phyloP scores from a whole-genome alignment of 2,329 filamentous ascomycete species.

The Colletotrichum truncatum region DNA sequence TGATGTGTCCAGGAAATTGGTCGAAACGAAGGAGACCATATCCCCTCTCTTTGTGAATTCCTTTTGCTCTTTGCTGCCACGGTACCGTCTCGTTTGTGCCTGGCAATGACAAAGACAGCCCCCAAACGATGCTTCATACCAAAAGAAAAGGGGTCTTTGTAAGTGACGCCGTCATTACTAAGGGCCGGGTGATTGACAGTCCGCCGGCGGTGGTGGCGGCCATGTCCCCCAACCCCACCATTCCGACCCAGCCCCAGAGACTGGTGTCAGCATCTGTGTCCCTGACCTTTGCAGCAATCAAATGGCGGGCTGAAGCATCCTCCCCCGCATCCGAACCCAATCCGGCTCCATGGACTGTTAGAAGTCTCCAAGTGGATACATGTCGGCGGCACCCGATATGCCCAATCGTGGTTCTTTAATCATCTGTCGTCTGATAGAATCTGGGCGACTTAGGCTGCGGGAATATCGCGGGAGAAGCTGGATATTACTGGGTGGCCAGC shows the following conservation, averaged over 20 bases:
- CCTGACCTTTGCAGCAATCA: not conserved
- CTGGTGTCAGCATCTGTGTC: conserved; percentile 1
- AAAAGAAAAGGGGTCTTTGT: not conserved
- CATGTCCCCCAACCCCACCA: conserved; percentile 10
- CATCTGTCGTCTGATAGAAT: not conserved
- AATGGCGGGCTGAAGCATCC: not conserved
- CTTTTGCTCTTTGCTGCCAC: not conserved
- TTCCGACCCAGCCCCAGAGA: not conserved
- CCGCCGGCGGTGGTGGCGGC: not conserved
- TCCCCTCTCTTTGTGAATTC: not conserved
- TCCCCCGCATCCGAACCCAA: conserved; percentile 12
- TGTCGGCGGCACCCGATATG: not conserved
- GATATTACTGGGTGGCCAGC: not conserved
- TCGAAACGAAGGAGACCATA: not conserved
- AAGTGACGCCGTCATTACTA: not conserved
- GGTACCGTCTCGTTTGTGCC: not conserved
- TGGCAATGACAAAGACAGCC: not conserved
- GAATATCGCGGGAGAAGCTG: not conserved
- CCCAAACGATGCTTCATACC: not conserved
- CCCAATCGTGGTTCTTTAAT: not conserved
- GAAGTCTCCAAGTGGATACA: conserved; percentile 1
- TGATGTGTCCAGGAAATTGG: not conserved
- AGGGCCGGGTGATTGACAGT: not conserved
- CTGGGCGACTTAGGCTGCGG: not conserved
- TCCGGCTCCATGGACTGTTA: not conserved